A percentile compares a stretch with the other conserved stretches of the same genome.
Evolutionary conservation across 371 early-diverging fungal genomes (phyloP).

Genomic region (Mycotypha africana): DNA sequence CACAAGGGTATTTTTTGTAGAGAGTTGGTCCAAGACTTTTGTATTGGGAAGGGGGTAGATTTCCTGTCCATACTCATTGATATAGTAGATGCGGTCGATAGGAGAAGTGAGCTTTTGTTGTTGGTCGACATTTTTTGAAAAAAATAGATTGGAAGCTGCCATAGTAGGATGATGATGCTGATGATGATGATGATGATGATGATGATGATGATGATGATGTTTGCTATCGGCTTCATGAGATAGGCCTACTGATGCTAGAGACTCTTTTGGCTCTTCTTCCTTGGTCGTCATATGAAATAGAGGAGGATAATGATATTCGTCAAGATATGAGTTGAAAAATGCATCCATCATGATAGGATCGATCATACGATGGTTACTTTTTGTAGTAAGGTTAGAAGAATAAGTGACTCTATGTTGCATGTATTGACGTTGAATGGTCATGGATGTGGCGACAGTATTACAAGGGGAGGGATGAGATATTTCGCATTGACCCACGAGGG

Average conservation of each 20-base stretch:
- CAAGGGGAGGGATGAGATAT: conserved; percentile 57
- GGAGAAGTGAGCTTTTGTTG: conserved; percentile 40
- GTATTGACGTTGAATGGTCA: conserved; percentile 4
- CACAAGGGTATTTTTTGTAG: conserved; percentile 48
- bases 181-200: not conserved
- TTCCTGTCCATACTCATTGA: conserved; percentile 64
- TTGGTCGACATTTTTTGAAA: conserved; percentile 36
- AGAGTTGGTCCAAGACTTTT: conserved; percentile 50
- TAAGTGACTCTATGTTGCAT: conserved; percentile 15
- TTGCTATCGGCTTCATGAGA: not conserved
- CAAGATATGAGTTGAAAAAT: conserved; percentile 31
- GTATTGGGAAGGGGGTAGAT: conserved; percentile 66
- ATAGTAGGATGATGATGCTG: not conserved
- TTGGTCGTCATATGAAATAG: too few species aligned
- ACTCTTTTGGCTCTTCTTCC: too few species aligned
- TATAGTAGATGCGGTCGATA: conserved; percentile 63
- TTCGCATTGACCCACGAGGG: conserved; percentile 63
- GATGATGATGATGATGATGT: too few species aligned
- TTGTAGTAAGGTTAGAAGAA: too few species aligned
- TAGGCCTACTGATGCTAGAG: not conserved
- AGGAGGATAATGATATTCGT: too few species aligned
- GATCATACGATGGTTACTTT: too few species aligned
- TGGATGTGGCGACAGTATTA: not conserved
- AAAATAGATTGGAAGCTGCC: conserved; percentile 29
- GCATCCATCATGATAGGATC: conserved; percentile 31